Evolutionary conservation across 306 rosid species (phyloP).

Genomic region (Corylus heterophylla): DNA sequence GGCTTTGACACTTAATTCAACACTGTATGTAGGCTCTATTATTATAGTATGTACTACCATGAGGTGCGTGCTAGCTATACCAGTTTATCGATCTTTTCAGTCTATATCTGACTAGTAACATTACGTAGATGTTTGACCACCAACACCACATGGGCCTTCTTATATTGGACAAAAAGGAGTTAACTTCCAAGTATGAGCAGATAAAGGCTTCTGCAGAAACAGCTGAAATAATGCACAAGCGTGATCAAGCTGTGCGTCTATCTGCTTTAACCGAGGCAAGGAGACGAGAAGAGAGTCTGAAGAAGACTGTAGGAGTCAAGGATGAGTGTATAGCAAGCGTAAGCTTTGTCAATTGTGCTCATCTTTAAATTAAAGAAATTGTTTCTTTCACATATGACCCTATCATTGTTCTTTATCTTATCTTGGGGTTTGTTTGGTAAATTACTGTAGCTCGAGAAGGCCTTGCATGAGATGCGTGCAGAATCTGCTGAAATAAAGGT

Average conservation of each 20-base stretch:
- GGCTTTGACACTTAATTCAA: neutral
- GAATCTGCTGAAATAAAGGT: conserved; percentile 95
- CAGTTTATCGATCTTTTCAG: conserved; percentile 4
- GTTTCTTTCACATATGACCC: neutral
- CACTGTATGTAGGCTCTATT: neutral
- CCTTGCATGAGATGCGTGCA: conserved; percentile 84
- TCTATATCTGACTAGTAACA: conserved; percentile 18
- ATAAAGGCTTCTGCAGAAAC: conserved; percentile 62
- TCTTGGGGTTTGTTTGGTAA: conserved; percentile 1
- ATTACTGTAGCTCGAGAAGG: conserved; percentile 77
- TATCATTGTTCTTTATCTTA: conserved; percentile 1
- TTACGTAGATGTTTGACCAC: conserved; percentile 71
- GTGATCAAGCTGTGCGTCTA: conserved; percentile 56
- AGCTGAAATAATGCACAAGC: conserved; percentile 56
- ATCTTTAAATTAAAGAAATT: neutral
- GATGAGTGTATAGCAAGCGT: conserved; percentile 95
- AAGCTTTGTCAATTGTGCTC: conserved; percentile 39
- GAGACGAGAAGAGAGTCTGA: conserved; percentile 78
- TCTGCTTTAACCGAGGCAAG: conserved; percentile 72
- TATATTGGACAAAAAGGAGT: conserved; percentile 77
- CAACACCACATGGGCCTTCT: conserved; percentile 98
- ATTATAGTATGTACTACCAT: neutral
- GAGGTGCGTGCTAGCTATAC: conserved; percentile 1
- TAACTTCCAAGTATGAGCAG: conserved; percentile 63
- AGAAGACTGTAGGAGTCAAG: conserved; percentile 74